Evolutionary conservation across 1,284 basidiomycete species (phyloP), one percentile per base, ranked within the genome.

Genomic region (Apiotrichum sp.): DNA sequence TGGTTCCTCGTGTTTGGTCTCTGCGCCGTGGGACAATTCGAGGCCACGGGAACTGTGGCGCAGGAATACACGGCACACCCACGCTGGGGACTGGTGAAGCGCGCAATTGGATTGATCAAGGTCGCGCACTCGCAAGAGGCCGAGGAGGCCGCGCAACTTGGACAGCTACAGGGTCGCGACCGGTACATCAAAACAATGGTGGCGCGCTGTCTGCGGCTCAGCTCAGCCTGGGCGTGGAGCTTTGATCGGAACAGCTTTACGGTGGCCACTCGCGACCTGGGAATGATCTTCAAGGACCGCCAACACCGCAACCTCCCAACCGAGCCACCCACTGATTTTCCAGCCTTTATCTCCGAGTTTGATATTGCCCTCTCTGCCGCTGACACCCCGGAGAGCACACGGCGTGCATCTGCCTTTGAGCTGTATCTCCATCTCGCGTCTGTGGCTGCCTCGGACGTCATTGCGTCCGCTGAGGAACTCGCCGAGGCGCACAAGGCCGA

Each of bases 1-100:
- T 95, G 92, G 88, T 82, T 80, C 49, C 78, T 81, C 4, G 78
- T 89, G 7, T 87, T 90, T 64, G 81, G 80, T 11, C 71, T 93
- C 1, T 87, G 84, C 56, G 81, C 84, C 0, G 71, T 96, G 4
- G 88, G 88, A 0, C 92, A 93, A 65, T 89, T 95, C 74, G 86
- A 85, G 0, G 68, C 78, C 0, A 78, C 83, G 54, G 93, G 92
- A 11, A 53, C 68, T 3, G 72, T 74, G 7, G 56, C 58, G 3
- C 58, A 59, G 10, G 55, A 65, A 2, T 70, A 72, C 36, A 78
- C 78, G 9, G 77, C 89, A 9, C 70, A 79, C 2, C 77, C 86
- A 1, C 81, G 81, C 31, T 96, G 93, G 93, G 75, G 80, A 0
- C 70, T 87, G 9, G 82, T 86, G 13, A 68, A 77, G 2, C 64